Evolutionary conservation across 2,329 filamentous ascomycete species (phyloP).

Genomic region (Gnomoniopsis sp.): DNA sequence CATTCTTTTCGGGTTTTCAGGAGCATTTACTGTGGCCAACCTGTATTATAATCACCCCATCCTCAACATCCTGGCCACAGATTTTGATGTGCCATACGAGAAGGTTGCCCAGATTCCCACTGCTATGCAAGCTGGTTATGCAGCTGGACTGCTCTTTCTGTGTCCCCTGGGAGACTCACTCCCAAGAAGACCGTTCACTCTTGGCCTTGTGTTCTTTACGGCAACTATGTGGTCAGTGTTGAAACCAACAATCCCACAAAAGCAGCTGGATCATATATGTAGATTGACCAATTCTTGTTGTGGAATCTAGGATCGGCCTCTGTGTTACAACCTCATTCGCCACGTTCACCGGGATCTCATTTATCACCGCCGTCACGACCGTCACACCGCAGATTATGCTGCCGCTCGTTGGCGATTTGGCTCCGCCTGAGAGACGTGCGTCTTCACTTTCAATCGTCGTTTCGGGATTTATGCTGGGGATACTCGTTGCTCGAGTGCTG

Average conservation of each 20-base stretch:
- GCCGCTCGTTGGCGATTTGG: constrained; percentile 71
- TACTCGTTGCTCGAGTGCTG: constrained; percentile 68
- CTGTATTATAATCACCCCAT: constrained; percentile 77
- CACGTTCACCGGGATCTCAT: constrained; percentile 65
- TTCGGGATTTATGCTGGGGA: constrained; percentile 67
- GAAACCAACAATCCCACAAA: constrained; percentile 23
- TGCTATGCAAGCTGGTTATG: constrained; percentile 72
- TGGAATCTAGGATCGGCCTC: constrained; percentile 53
- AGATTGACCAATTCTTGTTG: constrained; percentile 30
- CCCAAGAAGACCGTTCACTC: constrained; percentile 61
- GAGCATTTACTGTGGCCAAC: constrained; percentile 65
- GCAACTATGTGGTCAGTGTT: constrained; percentile 51
- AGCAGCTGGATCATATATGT: background rate
- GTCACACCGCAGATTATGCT: constrained; percentile 76
- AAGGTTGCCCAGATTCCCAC: constrained; percentile 64
- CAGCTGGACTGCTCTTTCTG: constrained; percentile 66
- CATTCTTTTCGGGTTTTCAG: background rate
- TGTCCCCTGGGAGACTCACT: constrained; percentile 70
- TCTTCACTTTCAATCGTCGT: constrained; percentile 68
- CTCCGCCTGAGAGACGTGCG: constrained; percentile 63
- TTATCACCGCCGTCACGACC: constrained; percentile 66
- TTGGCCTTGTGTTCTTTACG: constrained; percentile 62
- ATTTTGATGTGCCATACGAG: constrained; percentile 67
- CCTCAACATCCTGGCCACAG: constrained; percentile 64
- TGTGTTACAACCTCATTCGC: constrained; percentile 62